Base-by-base conservation (phyloP, 2,329 filamentous ascomycete genomes). In the Fusarium penzigii region DNA sequence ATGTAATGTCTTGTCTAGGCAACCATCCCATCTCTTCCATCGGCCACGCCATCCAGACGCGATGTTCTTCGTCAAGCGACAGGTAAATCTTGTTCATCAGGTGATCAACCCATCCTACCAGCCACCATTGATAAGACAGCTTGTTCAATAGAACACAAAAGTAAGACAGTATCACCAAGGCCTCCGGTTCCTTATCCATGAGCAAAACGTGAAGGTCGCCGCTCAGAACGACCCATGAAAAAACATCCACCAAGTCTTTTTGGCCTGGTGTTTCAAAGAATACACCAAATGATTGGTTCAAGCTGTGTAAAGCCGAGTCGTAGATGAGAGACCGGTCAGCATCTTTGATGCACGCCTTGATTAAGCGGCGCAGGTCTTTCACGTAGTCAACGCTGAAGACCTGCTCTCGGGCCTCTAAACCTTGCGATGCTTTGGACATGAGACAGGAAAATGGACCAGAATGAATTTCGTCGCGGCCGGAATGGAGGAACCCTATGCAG, bases 11-110 rank as follows among this genome's bases (percentile, higher is more conserved):
- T 25, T 25, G 7, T 25, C 20, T 25, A 9, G 46, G 45, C 16
- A 47, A 3, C 46, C 46, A 48, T 5, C 46, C 46, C n/a, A 43
- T 16, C 29, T 48, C 46, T 16, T 48, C 46, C 29, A 48, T 48
- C 11, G 39, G 46, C 46, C 46, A 48, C 20, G 42, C 42, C 20
- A 48, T 42, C 46, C 46, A 48, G 12, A 17, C 25, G 20, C 40
- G 40, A 40, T 38, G 46, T 29, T 43, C 46, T 29, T 48, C 40
- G 38, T 48, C 39, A 13, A 48, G 32, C 8, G 29, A 7, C 11
- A 29, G 17, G 39, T 48, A 48, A 13, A 48, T 48, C 29, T 38
- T 38, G 25, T 10, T 17, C 39, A 48, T 48, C 17, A 48, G 16
- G 20, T 43, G 32, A 12, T 48, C 12, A 38, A 48, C 46, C 46